These are phyloP conservation scores for Lactarius psammicola DNA, from an alignment of 768 basidiomycete species.

Conservation along the genomic window DNA sequence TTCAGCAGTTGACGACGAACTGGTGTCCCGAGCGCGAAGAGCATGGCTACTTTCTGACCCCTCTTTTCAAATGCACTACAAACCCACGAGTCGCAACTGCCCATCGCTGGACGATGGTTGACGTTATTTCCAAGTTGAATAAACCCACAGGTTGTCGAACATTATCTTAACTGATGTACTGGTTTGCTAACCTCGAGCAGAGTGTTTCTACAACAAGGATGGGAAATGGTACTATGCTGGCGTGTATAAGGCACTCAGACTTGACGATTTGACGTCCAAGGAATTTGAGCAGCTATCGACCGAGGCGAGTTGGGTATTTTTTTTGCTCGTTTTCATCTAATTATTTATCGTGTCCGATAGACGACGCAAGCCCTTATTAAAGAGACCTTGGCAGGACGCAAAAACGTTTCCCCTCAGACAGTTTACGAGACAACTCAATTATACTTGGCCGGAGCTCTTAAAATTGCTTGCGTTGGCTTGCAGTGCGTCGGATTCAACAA, in stretches of 20 bases:
- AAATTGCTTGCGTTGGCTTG: slow-evolving; percentile 68
- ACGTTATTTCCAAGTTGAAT: slow-evolving; percentile 57
- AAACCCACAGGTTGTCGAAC: slow-evolving; percentile 56
- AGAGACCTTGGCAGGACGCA: slow-evolving; percentile 68
- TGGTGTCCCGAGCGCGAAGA: slow-evolving; percentile 85
- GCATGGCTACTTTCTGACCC: slow-evolving; percentile 74
- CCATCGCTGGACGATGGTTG: slow-evolving; percentile 69
- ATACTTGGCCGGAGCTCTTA: slow-evolving; percentile 69
- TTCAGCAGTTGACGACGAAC: slow-evolving; percentile 63
- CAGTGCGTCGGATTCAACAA: slow-evolving; percentile 78
- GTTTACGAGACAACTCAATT: slow-evolving; percentile 72
- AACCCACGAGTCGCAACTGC: slow-evolving; percentile 75
- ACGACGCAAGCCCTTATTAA: slow-evolving; percentile 64
- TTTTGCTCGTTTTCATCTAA: neutral
- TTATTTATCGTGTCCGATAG: slow-evolving; percentile 37
- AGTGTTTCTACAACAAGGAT: slow-evolving; percentile 80
- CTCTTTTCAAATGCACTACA: slow-evolving; percentile 74
- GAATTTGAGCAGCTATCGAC: slow-evolving; percentile 67
- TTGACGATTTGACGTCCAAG: slow-evolving; percentile 61
- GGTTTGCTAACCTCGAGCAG: slow-evolving; percentile 37
- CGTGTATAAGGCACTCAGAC: slow-evolving; percentile 63
- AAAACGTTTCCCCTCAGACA: slow-evolving; percentile 76
- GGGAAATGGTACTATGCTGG: slow-evolving; percentile 84
- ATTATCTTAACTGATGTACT: neutral
- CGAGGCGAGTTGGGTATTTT: slow-evolving; percentile 46